A percentile compares a stretch with the other conserved stretches of the same genome.
These are phyloP conservation scores for Pterocarpus santalinus DNA, from an alignment of 306 rosid genomes.

Conservation along the genomic window DNA sequence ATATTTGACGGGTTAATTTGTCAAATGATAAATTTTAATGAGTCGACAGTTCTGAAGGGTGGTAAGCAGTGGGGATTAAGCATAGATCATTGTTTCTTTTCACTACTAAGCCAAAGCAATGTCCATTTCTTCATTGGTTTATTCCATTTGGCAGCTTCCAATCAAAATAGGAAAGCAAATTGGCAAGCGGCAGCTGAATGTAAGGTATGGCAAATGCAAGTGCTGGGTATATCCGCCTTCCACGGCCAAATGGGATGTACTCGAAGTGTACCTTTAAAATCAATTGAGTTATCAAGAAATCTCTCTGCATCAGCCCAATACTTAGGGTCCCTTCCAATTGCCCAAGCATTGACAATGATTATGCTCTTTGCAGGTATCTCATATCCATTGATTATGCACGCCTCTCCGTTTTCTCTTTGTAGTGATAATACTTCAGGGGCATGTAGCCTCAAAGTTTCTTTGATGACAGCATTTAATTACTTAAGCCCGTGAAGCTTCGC, in stretches of 20 bases:
- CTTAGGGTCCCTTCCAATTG: too few relatives aligned
- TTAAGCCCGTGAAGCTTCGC: background rate
- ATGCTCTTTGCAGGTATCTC: too few relatives aligned
- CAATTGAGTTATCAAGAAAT: slow-evolving; percentile 8
- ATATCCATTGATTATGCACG: slow-evolving; percentile 16
- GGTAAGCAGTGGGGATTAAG: slow-evolving; percentile 1
- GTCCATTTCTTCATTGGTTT: background rate
- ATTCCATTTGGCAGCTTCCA: slow-evolving; percentile 12
- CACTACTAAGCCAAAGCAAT: background rate
- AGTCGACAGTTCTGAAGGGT: background rate
- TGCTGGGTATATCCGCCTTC: background rate
- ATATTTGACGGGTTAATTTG: too few relatives aligned
- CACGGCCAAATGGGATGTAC: too few relatives aligned
- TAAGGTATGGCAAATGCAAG: background rate
- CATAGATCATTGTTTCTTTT: background rate
- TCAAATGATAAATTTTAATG: background rate
- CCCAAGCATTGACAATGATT: too few relatives aligned
- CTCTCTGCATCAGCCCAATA: slow-evolving; percentile 14
- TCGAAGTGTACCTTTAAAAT: slow-evolving; percentile 18
- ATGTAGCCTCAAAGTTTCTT: slow-evolving; percentile 40
- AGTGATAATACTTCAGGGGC: slow-evolving; percentile 21
- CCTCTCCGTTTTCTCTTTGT: slow-evolving; percentile 34
- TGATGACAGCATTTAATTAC: background rate
- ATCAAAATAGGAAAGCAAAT: slow-evolving; percentile 14
- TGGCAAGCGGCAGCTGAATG: background rate